Conservation (phyloP, 805 yeast genomes). For the Priceomyces medius region DNA sequence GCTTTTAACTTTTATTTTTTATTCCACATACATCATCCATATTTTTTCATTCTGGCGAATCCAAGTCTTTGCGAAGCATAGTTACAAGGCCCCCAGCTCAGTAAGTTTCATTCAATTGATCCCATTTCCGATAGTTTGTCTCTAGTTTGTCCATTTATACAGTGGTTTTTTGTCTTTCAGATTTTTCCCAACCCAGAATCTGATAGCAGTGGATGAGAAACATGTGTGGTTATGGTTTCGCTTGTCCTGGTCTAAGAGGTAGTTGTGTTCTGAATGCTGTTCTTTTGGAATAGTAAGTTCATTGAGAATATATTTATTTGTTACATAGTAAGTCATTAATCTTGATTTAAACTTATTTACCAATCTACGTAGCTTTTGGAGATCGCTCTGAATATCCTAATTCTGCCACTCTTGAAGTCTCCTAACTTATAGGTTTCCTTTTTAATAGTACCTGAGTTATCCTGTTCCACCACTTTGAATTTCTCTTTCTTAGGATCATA, state of each 20-base stretch:
- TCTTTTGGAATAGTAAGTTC: not conserved
- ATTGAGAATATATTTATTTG: not conserved
- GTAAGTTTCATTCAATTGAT: not conserved
- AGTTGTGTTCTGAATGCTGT: not conserved
- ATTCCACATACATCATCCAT: too few relatives aligned
- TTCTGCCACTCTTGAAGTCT: slow-evolving; percentile 75
- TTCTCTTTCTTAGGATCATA: slow-evolving; percentile 74
- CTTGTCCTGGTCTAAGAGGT: slow-evolving; percentile 8
- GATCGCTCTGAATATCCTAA: slow-evolving; percentile 77
- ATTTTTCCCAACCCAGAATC: not conserved
- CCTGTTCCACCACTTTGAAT: slow-evolving; percentile 64
- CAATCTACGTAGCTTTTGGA: slow-evolving; percentile 74
- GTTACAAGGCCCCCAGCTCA: not conserved
- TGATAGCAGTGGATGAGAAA: not conserved
- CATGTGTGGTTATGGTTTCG: slow-evolving; percentile 2
- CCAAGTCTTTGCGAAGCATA: not conserved
- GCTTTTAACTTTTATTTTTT: too few relatives aligned
- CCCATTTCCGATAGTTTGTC: not conserved
- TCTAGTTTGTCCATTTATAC: not conserved
- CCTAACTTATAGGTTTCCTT: slow-evolving; percentile 63
- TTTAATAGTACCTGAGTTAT: slow-evolving; percentile 49
- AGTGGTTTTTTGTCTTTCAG: not conserved
- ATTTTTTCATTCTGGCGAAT: not conserved
- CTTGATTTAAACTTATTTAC: slow-evolving; percentile 29
- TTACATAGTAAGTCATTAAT: not conserved